Evolutionary conservation across 2,329 filamentous ascomycete genomes (phyloP), one percentile per base, ranked within the genome.

Genomic region (Cytospora piceae): DNA sequence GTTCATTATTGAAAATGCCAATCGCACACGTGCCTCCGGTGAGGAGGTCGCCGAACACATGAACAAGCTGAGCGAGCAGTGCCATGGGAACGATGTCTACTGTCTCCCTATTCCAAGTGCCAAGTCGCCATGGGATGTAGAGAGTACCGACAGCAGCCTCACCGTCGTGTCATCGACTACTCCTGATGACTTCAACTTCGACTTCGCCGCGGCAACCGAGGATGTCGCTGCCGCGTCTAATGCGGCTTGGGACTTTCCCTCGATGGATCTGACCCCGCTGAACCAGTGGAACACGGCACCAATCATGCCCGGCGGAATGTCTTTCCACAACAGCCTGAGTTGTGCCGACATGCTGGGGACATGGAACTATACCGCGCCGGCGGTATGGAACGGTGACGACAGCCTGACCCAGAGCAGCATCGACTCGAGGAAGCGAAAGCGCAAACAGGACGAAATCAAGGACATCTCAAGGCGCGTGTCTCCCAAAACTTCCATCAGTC

Each of bases 1-100:
- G 67, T 68, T 68, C 49, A 62, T 68, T 34, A 66, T 68, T 29
- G 67, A 68, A 64, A 66, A 64, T 22, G 67, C 53, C 22, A 56
- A 24, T 15, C 9, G 62, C 34, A 60, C 52, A 11, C 67, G 67
- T 62, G 67, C 67, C 29, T 67, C 64, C 20, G 64, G 64, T 67
- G 67, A 63, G n/a, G 67, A 68, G 22, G 67, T 68, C 34, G 64
- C 67, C 51, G 52, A 64, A 6, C 29, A 64, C 42, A 59, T 68
- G n/a, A 62, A 67, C 49, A 55, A 42, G 14, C 51, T 68, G 12
- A 61, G 54, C 51, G 60, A 66, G 46, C 64, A 59, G 27, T 68
- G 67, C 54, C 58, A 63, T 31, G 64, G 64, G 7, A 55, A 60
- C 32, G 67, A 68, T 29, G 51, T n/a, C 42, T 68, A 68, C 56